Base-by-base conservation (phyloP, 495 filamentous ascomycete species). In the Penicillium diatomitis region DNA sequence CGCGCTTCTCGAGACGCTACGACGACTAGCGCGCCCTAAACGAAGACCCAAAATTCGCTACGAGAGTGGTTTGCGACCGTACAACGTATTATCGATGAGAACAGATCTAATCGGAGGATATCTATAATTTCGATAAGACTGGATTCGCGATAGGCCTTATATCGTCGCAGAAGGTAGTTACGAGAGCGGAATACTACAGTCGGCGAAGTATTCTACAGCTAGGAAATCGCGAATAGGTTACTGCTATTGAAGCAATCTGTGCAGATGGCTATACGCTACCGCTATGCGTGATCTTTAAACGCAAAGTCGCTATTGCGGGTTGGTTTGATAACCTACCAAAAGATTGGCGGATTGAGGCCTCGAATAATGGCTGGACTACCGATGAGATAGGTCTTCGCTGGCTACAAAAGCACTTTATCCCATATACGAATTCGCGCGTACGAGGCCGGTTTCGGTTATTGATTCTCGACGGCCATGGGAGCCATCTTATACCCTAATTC, bases 251-350 rank as follows among this genome's bases (percentile, higher is more conserved):
- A 10, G 33, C 10, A 35, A 35, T 6, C 10, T 35, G 33, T 10
- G 10, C 33, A 5, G 5, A 35, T 35, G 33, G 33, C 33, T 35
- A 35, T 35, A 6, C 10, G 33, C 33, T 35, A 35, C 33, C 10
- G 5, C 33, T 35, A 35, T 35, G 5, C 58, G 60, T 49, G 34
- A n/a, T n/a, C n/a, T n/a, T n/a, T n/a, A n/a, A n/a, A n/a, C n/a
- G n/a, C n/a, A n/a, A n/a, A n/a, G n/a, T n/a, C n/a, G n/a, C n/a
- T n/a, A n/a, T n/a, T n/a, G n/a, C n/a, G n/a, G n/a, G n/a, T n/a
- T n/a, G n/a, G n/a, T n/a, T n/a, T n/a, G n/a, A n/a, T n/a, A n/a
- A n/a, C n/a, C n/a, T n/a, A n/a, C n/a, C n/a, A n/a, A n/a, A n/a
- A n/a, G n/a, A n/a, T n/a, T n/a, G n/a, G n/a, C n/a, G n/a, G n/a